Evolutionary conservation across 73 alveolate genomes (phyloP).

Genomic region (Paramecium primaurelia): DNA sequence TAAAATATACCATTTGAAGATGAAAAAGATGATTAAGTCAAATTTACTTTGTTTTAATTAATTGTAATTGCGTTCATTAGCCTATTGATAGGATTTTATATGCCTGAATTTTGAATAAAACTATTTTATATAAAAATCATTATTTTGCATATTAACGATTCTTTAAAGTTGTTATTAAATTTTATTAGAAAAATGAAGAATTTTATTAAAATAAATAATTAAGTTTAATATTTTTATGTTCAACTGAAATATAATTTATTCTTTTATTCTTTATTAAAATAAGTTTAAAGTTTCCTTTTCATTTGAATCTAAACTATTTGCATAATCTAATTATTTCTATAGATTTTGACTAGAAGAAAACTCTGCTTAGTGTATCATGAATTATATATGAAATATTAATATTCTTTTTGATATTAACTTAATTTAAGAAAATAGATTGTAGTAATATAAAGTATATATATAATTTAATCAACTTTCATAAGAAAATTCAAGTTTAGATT

Average conservation of each 20-base stretch:
- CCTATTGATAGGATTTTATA: neutral
- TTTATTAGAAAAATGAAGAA: neutral
- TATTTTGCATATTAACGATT: neutral
- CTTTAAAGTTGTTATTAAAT: too few relatives aligned
- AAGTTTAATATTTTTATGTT: neutral
- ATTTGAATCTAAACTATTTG: neutral
- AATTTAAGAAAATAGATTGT: neutral
- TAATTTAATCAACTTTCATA: neutral
- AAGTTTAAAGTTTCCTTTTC: neutral
- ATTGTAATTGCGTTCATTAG: neutral
- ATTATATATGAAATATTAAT: too few relatives aligned
- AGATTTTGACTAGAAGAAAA: neutral
- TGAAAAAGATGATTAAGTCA: neutral
- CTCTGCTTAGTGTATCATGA: neutral
- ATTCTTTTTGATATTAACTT: neutral
- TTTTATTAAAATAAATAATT: neutral
- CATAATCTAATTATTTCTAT: neutral
- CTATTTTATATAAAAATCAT: neutral
- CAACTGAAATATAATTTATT: neutral
- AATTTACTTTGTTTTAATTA: neutral
- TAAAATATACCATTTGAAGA: constrained; percentile 5
- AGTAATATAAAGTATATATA: neutral
- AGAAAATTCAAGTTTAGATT: neutral
- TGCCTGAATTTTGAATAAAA: neutral
- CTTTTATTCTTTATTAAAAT: neutral